Conservation (phyloP, 768 basidiomycete genomes). For the Mycena rosella region DNA sequence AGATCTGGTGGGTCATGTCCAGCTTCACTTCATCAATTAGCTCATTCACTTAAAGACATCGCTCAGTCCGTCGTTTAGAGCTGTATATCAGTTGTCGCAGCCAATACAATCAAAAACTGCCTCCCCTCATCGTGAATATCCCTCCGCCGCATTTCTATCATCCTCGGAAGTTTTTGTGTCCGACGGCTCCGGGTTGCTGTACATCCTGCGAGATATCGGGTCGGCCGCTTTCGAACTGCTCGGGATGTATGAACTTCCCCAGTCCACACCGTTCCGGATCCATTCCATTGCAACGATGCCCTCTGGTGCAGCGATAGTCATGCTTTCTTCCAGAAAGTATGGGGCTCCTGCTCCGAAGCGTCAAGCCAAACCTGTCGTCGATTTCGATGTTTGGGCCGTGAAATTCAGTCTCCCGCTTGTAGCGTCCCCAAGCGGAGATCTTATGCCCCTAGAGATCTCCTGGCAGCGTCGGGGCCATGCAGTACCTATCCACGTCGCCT, state of each 20-base stretch:
- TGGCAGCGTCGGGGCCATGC: conserved; percentile 80
- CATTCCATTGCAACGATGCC: conserved; percentile 55
- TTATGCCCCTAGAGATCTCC: conserved; percentile 61
- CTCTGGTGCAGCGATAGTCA: conserved; percentile 55
- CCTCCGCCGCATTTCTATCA: conserved; percentile 73
- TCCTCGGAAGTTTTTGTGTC: conserved; percentile 65
- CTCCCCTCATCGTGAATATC: conserved; percentile 75
- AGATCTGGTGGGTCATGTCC: conserved; percentile 62
- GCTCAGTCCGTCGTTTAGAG: conserved; percentile 63
- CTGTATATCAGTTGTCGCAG: conserved; percentile 71
- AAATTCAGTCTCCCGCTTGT: conserved; percentile 61
- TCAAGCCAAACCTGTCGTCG: conserved; percentile 39
- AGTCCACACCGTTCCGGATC: conserved; percentile 56
- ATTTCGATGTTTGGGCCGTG: conserved; percentile 78
- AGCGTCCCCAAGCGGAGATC: conserved; percentile 44
- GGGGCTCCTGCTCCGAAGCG: conserved; percentile 35
- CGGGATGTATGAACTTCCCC: conserved; percentile 67
- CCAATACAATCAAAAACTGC: conserved; percentile 59
- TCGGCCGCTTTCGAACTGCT: conserved; percentile 57
- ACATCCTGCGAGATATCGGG: conserved; percentile 64
- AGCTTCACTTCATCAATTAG: neutral
- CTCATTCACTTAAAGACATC: conserved; percentile 54
- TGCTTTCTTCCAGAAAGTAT: conserved; percentile 74
- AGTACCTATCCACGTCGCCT: conserved; percentile 72
- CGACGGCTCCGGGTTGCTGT: conserved; percentile 79